phyloP scores from a whole-genome alignment of 441 rosid genomes.

The Pelargonium cotyledonis region DNA sequence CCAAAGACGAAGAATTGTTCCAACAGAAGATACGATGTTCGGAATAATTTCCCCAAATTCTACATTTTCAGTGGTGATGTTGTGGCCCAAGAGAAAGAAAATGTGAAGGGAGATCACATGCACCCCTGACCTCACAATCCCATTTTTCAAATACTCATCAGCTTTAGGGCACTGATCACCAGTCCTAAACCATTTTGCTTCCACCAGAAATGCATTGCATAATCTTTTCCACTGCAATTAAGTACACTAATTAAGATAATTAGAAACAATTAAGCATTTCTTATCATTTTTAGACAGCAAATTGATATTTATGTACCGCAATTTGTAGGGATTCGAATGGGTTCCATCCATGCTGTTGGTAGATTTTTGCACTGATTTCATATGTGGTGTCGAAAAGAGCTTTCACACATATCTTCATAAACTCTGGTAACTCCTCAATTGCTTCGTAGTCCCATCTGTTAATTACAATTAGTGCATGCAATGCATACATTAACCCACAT shows the following conservation, averaged over 20 bases:
- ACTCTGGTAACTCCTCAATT: neutral
- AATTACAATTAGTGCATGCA: too few species aligned
- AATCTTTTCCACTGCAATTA: conserved; percentile 47
- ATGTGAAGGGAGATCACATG: conserved; percentile 37
- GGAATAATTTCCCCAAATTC: conserved; percentile 28
- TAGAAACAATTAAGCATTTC: too few species aligned
- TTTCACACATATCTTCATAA: neutral
- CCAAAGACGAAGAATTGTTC: conserved; percentile 56
- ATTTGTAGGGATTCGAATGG: neutral
- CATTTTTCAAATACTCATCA: conserved; percentile 49
- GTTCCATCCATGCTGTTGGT: neutral
- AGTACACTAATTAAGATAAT: too few species aligned
- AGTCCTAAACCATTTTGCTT: conserved; percentile 42
- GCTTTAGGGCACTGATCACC: conserved; percentile 31
- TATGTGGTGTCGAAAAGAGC: neutral
- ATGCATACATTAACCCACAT: too few species aligned
- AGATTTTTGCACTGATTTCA: neutral
- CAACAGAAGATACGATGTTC: conserved; percentile 28
- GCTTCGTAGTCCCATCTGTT: neutral
- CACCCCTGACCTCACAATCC: conserved; percentile 45
- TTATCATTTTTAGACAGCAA: too few species aligned
- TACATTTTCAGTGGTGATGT: conserved; percentile 18
- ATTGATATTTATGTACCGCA: too few species aligned
- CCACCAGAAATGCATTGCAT: conserved; percentile 45
- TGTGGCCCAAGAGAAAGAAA: conserved; percentile 25